Evolutionary conservation across 179 eudicot species (phyloP), one percentile per base, ranked within the genome.

Genomic region (Silene vulgaris): DNA sequence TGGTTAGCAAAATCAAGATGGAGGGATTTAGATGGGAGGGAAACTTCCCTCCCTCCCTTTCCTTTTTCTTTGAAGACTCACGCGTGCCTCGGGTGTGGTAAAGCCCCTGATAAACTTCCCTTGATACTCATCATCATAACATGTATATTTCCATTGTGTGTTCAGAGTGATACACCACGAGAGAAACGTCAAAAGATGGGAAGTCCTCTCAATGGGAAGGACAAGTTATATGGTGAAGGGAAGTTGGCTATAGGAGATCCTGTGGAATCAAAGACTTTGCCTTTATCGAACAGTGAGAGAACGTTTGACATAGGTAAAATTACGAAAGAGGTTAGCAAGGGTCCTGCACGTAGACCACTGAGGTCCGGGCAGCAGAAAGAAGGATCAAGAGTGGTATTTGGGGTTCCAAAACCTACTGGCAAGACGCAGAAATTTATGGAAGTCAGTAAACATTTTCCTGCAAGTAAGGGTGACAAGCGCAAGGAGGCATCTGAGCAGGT

Each of bases 391-490:
- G 96, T 93, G 66, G 76, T 92, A 77, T 90, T 93, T 77, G 99
- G 99, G 66, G 89, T 96, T 67, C 98, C 99, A 26, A 93, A 89
- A 78, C 98, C 98, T 19, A 76, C 85, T 59, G 99, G 98, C 37
- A 96, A 91, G 88, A 96, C 85, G 72, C 85, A 85, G 62, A 96
- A 93, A 73, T 96, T 96, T 75, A 89, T 93, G 96, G 96, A 96
- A 73, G 99, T 96, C 28, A 93, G 99, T 87, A 93, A 89, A 83
- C 98, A 96, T 77, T 88, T 81, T 63, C 84, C 88, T 80, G 82
- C 90, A 69, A 91, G 87, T 65, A 76, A 74, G 62, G 85, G 75
- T 79, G 79, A 73, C 63, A 95, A 87, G 78, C 82, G 72, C 52
- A 82, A 75, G 74, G 86, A 85, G 78, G 66, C 82, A 20, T 78